phyloP scores from a whole-genome alignment of 768 basidiomycete species.

The Boletus coccyginus region DNA sequence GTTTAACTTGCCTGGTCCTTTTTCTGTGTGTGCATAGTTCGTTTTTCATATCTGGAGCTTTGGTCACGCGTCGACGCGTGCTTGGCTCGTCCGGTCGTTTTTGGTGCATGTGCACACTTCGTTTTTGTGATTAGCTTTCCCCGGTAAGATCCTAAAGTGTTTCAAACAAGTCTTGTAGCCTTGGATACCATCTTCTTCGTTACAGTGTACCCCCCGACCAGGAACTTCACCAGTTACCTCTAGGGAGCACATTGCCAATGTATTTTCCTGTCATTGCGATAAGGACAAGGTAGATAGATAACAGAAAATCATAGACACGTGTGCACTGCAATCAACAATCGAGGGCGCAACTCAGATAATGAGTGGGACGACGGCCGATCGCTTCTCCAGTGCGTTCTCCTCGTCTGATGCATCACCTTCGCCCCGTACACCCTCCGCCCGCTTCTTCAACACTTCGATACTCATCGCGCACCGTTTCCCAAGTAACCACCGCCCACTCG shows the following conservation, averaged over 20 bases:
- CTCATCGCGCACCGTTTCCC: constrained; percentile 20
- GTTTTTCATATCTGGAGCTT: not conserved
- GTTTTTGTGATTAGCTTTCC: not conserved
- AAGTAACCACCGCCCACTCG: constrained; percentile 29
- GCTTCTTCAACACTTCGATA: constrained; percentile 26
- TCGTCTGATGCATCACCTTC: not conserved
- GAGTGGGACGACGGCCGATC: not conserved
- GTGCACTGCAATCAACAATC: not conserved
- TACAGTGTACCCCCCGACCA: not conserved
- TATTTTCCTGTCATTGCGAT: not conserved
- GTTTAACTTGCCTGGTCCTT: too few species aligned
- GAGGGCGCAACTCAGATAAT: not conserved
- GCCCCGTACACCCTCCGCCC: not conserved
- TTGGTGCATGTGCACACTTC: constrained; percentile 1
- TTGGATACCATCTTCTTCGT: constrained; percentile 7
- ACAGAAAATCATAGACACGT: not conserved
- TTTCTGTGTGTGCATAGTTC: too few species aligned
- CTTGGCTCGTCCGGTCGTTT: constrained; percentile 5
- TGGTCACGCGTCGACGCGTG: constrained; percentile 10
- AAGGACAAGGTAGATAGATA: too few species aligned
- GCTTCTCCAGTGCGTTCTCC: not conserved
- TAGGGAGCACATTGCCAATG: not conserved
- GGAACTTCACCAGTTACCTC: not conserved
- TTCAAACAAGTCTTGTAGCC: not conserved
- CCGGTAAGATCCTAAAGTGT: not conserved